Base-by-base conservation (phyloP, 1,139 yeast genomes). In the Protomyces gravidus region DNA sequence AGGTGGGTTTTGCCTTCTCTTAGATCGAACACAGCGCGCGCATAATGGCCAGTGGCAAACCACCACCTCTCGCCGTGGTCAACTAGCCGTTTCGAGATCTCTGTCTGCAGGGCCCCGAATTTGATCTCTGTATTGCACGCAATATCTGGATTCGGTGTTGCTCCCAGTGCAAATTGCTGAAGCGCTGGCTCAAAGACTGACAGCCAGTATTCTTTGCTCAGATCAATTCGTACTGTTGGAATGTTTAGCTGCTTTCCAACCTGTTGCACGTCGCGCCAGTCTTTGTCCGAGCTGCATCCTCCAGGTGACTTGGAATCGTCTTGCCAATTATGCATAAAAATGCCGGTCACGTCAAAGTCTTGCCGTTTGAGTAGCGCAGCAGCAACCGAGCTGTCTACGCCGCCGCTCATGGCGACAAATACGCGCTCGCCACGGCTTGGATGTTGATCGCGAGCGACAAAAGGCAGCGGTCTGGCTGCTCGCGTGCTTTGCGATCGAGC, bases 1-100 rank as follows among this genome's bases (percentile, higher is more conserved):
- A 90, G 70, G 65, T 66, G 25, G 75, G 73, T 0, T 72, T 73
- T 0, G 73, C 49, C 52, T 40, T 9, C 39, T 30, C 6, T 42
- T 6, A 61, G 51, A n/a, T 51, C 57, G 21, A 15, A 17, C 49
- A 45, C 53, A 5, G 57, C 55, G 11, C 53, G 53, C 0, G 95
- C 84, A 71, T 92, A 92, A 70, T 92, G 98, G 2, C 98, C 99
- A 0, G 97, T 89, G 0, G 89, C 97, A 15, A 92, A 72, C 95
- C 96, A 88, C 64, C 63, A 60, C 57, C 30, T 28, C 42, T 56
- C 42, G 47, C 45, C 47, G 53, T 67, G 68, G 3, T 64, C 62
- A 42, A 70, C 67, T n/a, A 27, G 19, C 39, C 21, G 28, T 27
- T 51, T 45, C 45, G 39, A 27, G 28, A 45, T 48, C 15, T 40